Percentiles rank a stretch among this genome's conserved stretches.
phyloP scores from a whole-genome alignment of 306 rosid genomes.

The Trichosanthes truncata region DNA sequence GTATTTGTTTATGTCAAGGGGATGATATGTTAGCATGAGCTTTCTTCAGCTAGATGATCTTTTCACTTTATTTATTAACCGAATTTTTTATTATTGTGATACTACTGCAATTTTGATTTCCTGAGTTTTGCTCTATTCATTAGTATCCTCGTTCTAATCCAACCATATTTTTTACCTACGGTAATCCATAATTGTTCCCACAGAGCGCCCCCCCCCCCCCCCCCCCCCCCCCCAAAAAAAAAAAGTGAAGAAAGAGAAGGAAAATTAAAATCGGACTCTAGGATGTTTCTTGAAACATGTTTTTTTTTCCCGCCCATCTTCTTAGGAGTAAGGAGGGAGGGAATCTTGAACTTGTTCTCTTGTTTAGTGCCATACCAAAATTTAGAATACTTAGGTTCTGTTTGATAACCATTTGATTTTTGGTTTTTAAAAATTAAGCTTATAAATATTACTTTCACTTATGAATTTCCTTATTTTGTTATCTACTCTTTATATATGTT shows the following conservation, averaged over 20 bases:
- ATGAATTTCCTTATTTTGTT: too few species aligned
- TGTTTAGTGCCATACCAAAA: not conserved
- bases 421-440: too few species aligned
- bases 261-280: too few species aligned
- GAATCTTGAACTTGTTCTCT: not conserved
- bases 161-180: not conserved
- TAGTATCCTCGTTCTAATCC: not conserved
- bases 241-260: too few species aligned
- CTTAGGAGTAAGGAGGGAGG: not conserved
- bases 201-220: too few species aligned
- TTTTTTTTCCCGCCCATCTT: too few species aligned
- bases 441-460: too few species aligned
- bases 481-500: too few species aligned
- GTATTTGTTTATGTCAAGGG: slow-evolving; percentile 10
- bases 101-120: slow-evolving; percentile 8
- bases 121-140: not conserved
- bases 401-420: too few species aligned
- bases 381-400: not conserved
- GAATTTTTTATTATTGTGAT: not conserved
- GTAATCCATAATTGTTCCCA: not conserved
- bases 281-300: too few species aligned
- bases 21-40: slow-evolving; percentile 22
- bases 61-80: not conserved
- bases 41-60: slow-evolving; percentile 5
- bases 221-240: not conserved